A percentile compares a stretch with the other conserved stretches of the same genome.
Conservation (phyloP, 306 rosid genomes). For the Crataegus laevigata region DNA sequence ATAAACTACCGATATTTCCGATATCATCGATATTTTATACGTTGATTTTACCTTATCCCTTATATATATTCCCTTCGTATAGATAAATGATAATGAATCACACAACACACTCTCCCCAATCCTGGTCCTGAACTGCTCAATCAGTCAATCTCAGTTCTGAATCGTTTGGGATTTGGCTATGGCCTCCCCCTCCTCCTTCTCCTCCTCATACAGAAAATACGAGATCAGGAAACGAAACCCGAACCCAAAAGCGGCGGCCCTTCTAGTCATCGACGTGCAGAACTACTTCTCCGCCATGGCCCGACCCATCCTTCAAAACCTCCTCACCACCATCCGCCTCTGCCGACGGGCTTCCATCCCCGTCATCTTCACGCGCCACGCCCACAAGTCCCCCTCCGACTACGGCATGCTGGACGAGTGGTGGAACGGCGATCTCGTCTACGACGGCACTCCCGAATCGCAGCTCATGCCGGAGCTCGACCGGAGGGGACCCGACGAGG, state of each 20-base stretch:
- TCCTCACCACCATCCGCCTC: conserved; percentile 54
- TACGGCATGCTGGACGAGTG: conserved; percentile 54
- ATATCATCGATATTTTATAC: too few relatives aligned
- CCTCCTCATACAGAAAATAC: conserved; percentile 33
- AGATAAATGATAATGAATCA: neutral
- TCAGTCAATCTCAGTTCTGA: neutral
- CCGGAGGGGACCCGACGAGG: conserved; percentile 5
- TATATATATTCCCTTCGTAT: too few relatives aligned
- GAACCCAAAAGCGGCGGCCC: conserved; percentile 41
- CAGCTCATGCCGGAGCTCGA: conserved; percentile 40
- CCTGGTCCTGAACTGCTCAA: neutral
- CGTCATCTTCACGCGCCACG: conserved; percentile 67
- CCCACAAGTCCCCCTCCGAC: conserved; percentile 41
- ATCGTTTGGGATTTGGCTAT: neutral
- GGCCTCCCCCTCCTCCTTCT: conserved; percentile 5
- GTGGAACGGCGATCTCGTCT: conserved; percentile 53
- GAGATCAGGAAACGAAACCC: conserved; percentile 49
- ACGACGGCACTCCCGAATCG: conserved; percentile 47
- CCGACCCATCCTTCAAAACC: conserved; percentile 36
- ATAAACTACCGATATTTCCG: too few relatives aligned
- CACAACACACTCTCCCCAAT: neutral
- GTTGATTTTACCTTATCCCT: too few relatives aligned
- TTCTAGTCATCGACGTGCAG: conserved; percentile 59
- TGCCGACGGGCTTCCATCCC: conserved; percentile 60
- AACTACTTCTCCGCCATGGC: conserved; percentile 51